Evolutionary conservation across 306 rosid genomes (phyloP).

Genomic region (Quercus ilex): DNA sequence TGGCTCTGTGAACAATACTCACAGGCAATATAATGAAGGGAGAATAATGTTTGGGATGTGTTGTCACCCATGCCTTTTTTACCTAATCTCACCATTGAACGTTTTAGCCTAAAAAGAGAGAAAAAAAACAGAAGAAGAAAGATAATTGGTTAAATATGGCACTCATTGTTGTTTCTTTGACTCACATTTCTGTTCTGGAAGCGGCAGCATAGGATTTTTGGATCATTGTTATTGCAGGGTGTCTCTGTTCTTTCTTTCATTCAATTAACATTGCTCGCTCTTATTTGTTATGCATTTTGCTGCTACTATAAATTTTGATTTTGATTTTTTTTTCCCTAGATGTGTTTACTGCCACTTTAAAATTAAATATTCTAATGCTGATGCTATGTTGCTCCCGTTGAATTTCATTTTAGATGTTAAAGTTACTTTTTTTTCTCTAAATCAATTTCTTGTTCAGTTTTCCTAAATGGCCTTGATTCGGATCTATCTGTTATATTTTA

Average conservation of each 20-base stretch:
- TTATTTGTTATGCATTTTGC: background rate
- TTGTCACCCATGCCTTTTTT: no score
- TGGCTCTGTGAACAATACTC: background rate
- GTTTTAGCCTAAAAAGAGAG: no score
- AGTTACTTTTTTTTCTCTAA: background rate
- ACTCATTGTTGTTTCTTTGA: no score
- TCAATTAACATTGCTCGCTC: no score
- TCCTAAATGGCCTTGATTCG: constrained; percentile 8
- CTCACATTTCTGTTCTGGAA: no score
- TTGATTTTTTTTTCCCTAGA: background rate
- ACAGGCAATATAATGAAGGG: background rate
- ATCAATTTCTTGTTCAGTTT: constrained; percentile 14
- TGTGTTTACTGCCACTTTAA: background rate
- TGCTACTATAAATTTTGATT: background rate
- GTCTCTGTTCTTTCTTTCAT: no score
- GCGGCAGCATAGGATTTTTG: no score
- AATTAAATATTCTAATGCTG: background rate
- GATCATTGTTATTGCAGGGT: no score
- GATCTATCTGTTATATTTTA: constrained; percentile 36
- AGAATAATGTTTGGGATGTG: background rate
- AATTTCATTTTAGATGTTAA: constrained; percentile 15
- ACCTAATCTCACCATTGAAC: no score
- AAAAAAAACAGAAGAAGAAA: no score
- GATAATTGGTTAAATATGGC: no score
- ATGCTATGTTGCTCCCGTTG: constrained; percentile 1